Conservation (phyloP, 139 green algal species). For the Chlorella sorokiniana region DNA sequence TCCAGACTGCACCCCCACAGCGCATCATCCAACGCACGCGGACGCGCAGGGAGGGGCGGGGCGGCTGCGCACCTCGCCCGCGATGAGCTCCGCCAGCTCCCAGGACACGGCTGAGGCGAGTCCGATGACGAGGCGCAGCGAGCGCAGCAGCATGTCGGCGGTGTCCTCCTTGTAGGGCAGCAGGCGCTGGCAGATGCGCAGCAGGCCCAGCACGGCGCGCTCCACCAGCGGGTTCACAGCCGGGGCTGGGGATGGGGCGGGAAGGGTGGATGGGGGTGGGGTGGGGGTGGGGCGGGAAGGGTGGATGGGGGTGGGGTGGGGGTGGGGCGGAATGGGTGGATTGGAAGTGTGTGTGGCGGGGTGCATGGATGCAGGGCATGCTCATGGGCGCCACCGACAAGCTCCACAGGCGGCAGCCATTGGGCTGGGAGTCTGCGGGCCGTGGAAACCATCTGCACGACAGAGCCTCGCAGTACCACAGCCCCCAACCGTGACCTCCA, state of each 20-base stretch:
- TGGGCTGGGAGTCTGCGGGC: too few species aligned
- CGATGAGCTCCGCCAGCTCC: conserved; percentile 73
- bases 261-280: neutral
- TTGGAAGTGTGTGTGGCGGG: too few species aligned
- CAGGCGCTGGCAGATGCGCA: conserved; percentile 84
- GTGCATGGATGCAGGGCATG: too few species aligned
- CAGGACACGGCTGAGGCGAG: conserved; percentile 75
- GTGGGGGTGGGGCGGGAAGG: neutral
- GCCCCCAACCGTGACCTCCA: neutral
- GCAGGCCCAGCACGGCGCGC: conserved; percentile 82
- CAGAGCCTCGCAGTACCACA: neutral
- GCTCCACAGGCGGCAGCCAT: too few species aligned
- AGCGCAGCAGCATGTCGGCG: conserved; percentile 81
- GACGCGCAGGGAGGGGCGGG: too few species aligned
- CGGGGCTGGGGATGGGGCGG: neutral
- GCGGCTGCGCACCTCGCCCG: conserved; percentile 54
- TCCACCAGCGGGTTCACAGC: conserved; percentile 65
- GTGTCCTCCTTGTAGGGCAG: conserved; percentile 91
- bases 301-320: neutral
- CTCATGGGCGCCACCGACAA: too few species aligned
- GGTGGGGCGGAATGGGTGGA: neutral
- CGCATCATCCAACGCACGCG: neutral
- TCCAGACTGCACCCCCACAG: neutral
- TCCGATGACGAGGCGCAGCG: conserved; percentile 76
- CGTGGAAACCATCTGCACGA: too few species aligned